A percentile compares a stretch with the other conserved stretches of the same genome.
These are phyloP conservation scores for Geopyxis carbonaria DNA, from an alignment of 495 filamentous ascomycete genomes.

Conservation along the genomic window DNA sequence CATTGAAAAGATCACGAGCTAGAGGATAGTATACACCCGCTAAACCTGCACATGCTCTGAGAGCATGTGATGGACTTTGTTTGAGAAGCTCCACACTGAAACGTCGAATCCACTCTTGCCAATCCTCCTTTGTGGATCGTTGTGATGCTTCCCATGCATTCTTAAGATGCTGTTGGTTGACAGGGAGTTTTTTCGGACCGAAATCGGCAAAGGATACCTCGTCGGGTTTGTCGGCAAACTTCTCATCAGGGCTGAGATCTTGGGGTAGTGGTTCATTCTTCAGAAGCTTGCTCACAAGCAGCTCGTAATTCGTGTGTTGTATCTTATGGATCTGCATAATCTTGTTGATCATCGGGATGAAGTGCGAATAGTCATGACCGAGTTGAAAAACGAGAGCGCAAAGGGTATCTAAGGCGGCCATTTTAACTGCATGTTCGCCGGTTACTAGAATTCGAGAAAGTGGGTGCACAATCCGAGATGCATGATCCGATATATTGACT, in stretches of 20 bases:
- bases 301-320: constrained; percentile 71
- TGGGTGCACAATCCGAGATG: constrained; percentile 84
- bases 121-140: constrained; percentile 92
- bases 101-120: constrained; percentile 95
- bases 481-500: constrained; percentile 95
- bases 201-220: constrained; percentile 68
- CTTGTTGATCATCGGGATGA: constrained; percentile 80
- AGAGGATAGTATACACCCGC: constrained; percentile 81
- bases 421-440: constrained; percentile 51
- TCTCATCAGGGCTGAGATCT: constrained; percentile 77
- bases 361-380: constrained; percentile 85
- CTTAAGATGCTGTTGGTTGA: constrained; percentile 94
- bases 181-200: constrained; percentile 77
- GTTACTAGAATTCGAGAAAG: constrained; percentile 60
- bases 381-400: constrained; percentile 92
- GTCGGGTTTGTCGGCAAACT: constrained; percentile 58
- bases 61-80: constrained; percentile 86
- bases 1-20: constrained; percentile 89
- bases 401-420: constrained; percentile 84
- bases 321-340: constrained; percentile 50
- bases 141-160: constrained; percentile 92
- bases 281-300: constrained; percentile 75
- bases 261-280: constrained; percentile 88
- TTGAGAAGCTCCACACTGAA: constrained; percentile 91
- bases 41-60: constrained; percentile 80